A percentile compares a stretch with the other conserved stretches of the same genome.
Evolutionary conservation across 1,284 basidiomycete genomes (phyloP).

Genomic region (Cryptococcus sp.): DNA sequence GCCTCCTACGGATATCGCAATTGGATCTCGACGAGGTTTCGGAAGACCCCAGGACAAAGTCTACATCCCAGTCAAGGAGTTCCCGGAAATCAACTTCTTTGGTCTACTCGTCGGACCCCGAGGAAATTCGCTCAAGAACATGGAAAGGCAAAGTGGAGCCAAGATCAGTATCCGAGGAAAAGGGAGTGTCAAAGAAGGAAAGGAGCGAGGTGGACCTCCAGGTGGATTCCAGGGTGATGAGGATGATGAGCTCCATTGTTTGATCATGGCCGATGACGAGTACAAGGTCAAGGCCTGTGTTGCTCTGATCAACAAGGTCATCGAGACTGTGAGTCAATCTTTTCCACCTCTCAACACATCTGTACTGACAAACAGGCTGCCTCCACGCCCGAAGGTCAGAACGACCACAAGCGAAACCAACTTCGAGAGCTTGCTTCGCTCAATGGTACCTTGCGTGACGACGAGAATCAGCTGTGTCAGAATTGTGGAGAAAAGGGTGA

Average conservation of each 20-base stretch:
- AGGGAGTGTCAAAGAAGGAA: conserved; percentile 98
- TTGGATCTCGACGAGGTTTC: conserved; percentile 74
- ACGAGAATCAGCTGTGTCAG: conserved; percentile 99
- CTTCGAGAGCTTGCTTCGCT: conserved; percentile 94
- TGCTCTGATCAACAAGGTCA: conserved; percentile 92
- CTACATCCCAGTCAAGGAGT: conserved; percentile 98
- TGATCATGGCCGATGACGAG: conserved; percentile 88
- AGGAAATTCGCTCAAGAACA: conserved; percentile 98
- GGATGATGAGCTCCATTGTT: conserved; percentile 98
- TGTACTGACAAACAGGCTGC: conserved; percentile 63
- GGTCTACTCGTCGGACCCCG: conserved; percentile 96
- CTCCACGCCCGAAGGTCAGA: conserved; percentile 97
- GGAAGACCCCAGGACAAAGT: conserved; percentile 94
- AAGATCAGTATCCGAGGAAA: conserved; percentile 99
- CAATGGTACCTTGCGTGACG: conserved; percentile 97
- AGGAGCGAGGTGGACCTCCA: conserved; percentile 83
- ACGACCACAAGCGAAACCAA: conserved; percentile 99
- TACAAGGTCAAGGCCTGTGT: conserved; percentile 89
- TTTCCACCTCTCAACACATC: not conserved
- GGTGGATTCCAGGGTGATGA: conserved; percentile 88
- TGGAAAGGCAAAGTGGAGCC: conserved; percentile 96
- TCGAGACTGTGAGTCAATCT: conserved; percentile 75
- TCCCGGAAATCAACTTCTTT: conserved; percentile 99
- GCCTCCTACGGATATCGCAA: conserved; percentile 83
- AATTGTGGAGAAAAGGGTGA: conserved; percentile 75